These are phyloP conservation scores for Penicillium antarcticum DNA, from an alignment of 495 filamentous ascomycete species.

Conservation along the genomic window DNA sequence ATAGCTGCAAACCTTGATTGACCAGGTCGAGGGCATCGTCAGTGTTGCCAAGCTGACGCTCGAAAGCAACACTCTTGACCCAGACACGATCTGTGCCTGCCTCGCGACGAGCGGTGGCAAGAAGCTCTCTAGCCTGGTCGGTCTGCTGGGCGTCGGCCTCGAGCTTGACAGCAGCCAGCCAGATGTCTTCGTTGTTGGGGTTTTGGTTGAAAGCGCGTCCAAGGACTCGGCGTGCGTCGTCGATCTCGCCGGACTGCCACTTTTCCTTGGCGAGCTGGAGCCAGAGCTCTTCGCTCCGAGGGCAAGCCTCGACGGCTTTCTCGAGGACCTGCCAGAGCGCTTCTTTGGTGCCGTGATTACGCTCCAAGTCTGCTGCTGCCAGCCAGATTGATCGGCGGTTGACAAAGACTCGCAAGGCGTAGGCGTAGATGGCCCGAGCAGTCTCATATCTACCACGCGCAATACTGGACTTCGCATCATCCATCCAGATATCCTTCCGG, in stretches of 20 bases:
- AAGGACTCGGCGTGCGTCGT: slow-evolving; percentile 80
- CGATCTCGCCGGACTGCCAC: slow-evolving; percentile 78
- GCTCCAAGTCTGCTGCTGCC: slow-evolving; percentile 86
- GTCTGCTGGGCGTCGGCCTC: slow-evolving; percentile 83
- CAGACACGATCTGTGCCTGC: slow-evolving; percentile 94
- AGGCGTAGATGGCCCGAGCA: slow-evolving; percentile 88
- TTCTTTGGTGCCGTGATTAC: slow-evolving; percentile 83
- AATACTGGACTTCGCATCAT: slow-evolving; percentile 80
- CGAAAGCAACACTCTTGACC: slow-evolving; percentile 92
- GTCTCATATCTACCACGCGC: slow-evolving; percentile 79
- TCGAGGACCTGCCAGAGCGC: slow-evolving; percentile 80
- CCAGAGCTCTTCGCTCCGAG: slow-evolving; percentile 87
- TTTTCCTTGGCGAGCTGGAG: slow-evolving; percentile 94
- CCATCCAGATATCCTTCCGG: slow-evolving; percentile 90
- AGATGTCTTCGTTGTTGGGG: slow-evolving; percentile 94
- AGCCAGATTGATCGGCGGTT: slow-evolving; percentile 82
- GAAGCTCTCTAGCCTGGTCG: slow-evolving; percentile 74
- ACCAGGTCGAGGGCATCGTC: slow-evolving; percentile 83
- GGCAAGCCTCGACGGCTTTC: slow-evolving; percentile 91
- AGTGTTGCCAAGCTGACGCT: slow-evolving; percentile 74
- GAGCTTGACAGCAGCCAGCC: slow-evolving; percentile 90
- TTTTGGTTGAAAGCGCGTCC: slow-evolving; percentile 88
- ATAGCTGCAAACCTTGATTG: slow-evolving; percentile 81
- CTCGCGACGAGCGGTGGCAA: slow-evolving; percentile 75
- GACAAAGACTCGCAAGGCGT: slow-evolving; percentile 82